Percentiles rank a stretch among this genome's conserved stretches.
These are phyloP conservation scores for Casaregolazyma lundiana DNA, from an alignment of 1,139 yeast species.

Conservation along the genomic window DNA sequence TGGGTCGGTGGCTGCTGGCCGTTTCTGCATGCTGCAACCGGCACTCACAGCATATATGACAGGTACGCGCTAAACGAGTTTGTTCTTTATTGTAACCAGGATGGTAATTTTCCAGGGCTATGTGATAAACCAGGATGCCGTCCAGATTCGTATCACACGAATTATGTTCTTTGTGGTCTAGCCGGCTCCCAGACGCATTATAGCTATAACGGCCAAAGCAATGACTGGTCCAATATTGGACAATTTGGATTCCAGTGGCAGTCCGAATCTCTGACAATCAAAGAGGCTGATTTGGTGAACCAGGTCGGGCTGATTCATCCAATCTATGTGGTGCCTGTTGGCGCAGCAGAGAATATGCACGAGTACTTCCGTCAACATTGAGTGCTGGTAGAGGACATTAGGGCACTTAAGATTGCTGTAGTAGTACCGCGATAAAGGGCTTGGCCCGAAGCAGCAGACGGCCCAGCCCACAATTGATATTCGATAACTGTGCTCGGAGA, in stretches of 20 bases:
- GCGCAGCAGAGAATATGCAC: conserved; percentile 31
- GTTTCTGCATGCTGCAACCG: conserved; percentile 49
- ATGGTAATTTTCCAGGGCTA: conserved; percentile 58
- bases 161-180: conserved; percentile 75
- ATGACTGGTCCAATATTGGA: conserved; percentile 22
- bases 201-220: conserved; percentile 34
- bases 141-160: conserved; percentile 88
- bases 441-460: no score
- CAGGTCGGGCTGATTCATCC: conserved; percentile 49
- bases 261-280: conserved; percentile 17
- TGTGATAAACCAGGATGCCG: conserved; percentile 80
- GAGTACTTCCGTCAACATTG: conserved; percentile 17
- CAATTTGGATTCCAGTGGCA: conserved; percentile 30
- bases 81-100: conserved; percentile 71
- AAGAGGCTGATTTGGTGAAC: conserved; percentile 21
- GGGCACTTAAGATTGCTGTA: no score
- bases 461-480: no score
- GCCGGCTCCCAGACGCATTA: conserved; percentile 56
- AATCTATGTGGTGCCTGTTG: conserved; percentile 57
- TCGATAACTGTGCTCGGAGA: no score
- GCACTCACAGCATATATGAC: conserved; percentile 34
- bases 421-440: no score
- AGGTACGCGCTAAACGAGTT: conserved; percentile 59
- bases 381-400: no score
- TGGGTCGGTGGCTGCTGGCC: conserved; percentile 88